Base-by-base conservation (phyloP, 768 basidiomycete genomes). In the Mycena indigotica region DNA sequence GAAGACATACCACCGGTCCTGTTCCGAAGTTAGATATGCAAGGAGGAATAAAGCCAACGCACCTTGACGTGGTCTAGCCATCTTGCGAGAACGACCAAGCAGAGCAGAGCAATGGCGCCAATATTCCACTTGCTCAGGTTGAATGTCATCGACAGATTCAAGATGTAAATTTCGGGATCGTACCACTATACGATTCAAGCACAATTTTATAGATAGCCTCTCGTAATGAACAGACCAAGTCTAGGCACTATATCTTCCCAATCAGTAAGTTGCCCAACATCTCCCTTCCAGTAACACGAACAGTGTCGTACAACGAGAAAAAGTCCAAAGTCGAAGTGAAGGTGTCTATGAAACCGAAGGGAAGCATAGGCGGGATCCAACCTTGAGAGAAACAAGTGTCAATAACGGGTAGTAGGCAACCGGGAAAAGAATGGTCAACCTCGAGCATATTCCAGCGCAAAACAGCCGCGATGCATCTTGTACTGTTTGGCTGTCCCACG, bases 351-450 rank as follows among this genome's bases (percentile, higher is more conserved):
- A 94, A 81, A 0, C 97, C 97, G 65, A 99, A 98, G 0, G 95
- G 95, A 58, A 98, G 70, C 96, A 98, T 98, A 44, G 88, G 75
- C 0, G 97, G 96, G 65, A 99, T 98, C 95, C 96, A 98, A 23
- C 96, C 95, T 97, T 17, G 41, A 29, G 10, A 16, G 5, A 52
- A n/a, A 38, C 23, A 45, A 50, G 38, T 26, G 23, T 25, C 41
- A 38, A 19, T 25, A 12, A 28, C 35, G 41, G 5, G 15, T 8
- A 44, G 21, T 6, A 26, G 41, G 28, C 23, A 38, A 10, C 44
- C 17, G 5, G 49, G 30, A 75, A n/a, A n/a, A n/a, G n/a, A n/a
- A n/a, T n/a, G n/a, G n/a, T n/a, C n/a, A n/a, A 95, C 96, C 96
- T 71, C 89, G 73, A 40, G 95, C 96, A 65, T 96, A 95, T 72